These are phyloP conservation scores for Leccinum boreale DNA, from an alignment of 768 basidiomycete species.

Conservation along the genomic window DNA sequence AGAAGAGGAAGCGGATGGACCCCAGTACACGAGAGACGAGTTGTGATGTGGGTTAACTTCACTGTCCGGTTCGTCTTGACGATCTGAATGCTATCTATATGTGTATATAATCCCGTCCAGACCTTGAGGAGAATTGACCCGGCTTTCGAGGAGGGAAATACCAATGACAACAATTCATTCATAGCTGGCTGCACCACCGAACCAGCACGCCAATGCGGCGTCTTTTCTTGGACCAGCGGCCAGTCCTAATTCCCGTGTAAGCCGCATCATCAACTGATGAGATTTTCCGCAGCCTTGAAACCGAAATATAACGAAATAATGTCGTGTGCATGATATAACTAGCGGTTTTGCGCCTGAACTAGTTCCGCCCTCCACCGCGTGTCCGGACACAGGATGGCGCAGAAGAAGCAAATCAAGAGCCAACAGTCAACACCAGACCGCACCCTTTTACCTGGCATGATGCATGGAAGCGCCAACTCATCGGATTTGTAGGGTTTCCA, in stretches of 20 bases:
- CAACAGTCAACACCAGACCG: not conserved
- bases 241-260: conserved; percentile 21
- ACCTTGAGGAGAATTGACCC: not conserved
- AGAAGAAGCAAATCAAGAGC: conserved; percentile 2
- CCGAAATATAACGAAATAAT: conserved; percentile 6
- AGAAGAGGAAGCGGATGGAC: conserved; percentile 32
- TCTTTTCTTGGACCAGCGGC: conserved; percentile 6
- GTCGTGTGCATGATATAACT: conserved; percentile 12
- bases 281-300: conserved; percentile 6
- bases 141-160: conserved; percentile 1
- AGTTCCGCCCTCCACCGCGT: not conserved
- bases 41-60: conserved; percentile 28
- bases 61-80: conserved; percentile 12
- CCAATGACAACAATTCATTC: conserved; percentile 5
- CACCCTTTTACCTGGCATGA: not conserved
- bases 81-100: conserved; percentile 14
- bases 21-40: conserved; percentile 29
- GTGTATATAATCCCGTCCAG: not conserved
- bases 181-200: conserved; percentile 21
- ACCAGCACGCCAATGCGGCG: conserved; percentile 7
- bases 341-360: conserved; percentile 7
- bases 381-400: not conserved
- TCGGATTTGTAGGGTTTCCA: conserved; percentile 7
- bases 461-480: not conserved
- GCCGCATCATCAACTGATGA: conserved; percentile 1